These are phyloP conservation scores for Magnusiomyces magnusii DNA, from an alignment of 1,139 yeast species.

Conservation along the genomic window DNA sequence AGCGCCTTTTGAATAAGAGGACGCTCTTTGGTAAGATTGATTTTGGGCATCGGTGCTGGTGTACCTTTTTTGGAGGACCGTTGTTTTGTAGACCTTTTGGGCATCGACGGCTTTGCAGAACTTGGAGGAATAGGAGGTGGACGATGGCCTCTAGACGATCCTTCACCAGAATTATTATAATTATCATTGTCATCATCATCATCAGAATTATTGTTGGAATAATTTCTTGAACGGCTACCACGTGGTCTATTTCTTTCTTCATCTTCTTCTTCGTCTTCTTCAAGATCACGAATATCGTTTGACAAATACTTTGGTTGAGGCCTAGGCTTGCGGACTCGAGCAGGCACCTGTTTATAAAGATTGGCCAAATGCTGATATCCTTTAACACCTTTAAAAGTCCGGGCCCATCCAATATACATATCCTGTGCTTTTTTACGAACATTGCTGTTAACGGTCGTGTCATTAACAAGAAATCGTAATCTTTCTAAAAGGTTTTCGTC, in stretches of 20 bases:
- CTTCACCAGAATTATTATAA: not conserved
- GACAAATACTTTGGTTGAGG: constrained; percentile 25
- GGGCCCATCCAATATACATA: constrained; percentile 58
- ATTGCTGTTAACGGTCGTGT: constrained; percentile 37
- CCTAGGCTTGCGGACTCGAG: constrained; percentile 31
- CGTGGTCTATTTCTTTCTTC: constrained; percentile 9
- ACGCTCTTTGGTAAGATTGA: constrained; percentile 57
- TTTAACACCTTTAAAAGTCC: constrained; percentile 44
- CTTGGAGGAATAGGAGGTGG: constrained; percentile 7
- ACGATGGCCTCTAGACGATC: not conserved
- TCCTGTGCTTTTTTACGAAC: constrained; percentile 43
- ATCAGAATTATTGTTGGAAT: constrained; percentile 5
- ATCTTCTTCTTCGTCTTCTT: constrained; percentile 23
- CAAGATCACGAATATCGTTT: constrained; percentile 22
- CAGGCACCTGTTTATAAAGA: constrained; percentile 41
- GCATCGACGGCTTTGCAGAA: constrained; percentile 3
- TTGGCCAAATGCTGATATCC: constrained; percentile 46
- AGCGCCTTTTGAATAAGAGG: constrained; percentile 63
- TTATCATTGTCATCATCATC: constrained; percentile 7
- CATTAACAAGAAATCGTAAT: constrained; percentile 46
- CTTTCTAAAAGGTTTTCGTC: constrained; percentile 68
- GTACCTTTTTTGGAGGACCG: constrained; percentile 4
- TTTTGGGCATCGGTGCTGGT: constrained; percentile 11
- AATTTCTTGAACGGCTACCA: too few relatives aligned
- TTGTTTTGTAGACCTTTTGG: not conserved